Percentiles rank a stretch among this genome's conserved stretches.
Conservation (phyloP, 1,284 basidiomycete species). For the Sporisorium sorghi region DNA sequence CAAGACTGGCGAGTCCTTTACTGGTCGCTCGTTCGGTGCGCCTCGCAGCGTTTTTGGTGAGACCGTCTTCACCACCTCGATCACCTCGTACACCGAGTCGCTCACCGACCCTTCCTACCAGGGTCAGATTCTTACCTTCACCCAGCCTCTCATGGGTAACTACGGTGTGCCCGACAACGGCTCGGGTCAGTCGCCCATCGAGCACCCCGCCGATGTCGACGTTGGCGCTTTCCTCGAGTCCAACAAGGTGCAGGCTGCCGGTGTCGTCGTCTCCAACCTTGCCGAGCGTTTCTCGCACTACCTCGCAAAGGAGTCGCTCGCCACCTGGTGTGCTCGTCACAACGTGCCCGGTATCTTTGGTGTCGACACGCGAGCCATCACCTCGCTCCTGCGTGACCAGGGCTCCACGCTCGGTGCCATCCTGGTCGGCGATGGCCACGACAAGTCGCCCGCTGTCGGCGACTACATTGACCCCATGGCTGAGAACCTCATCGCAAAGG, state of each 20-base stretch:
- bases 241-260: constrained; percentile 87
- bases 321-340: constrained; percentile 91
- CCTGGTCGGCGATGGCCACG: constrained; percentile 81
- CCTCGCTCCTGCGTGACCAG: constrained; percentile 90
- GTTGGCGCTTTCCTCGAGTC: constrained; percentile 79
- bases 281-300: constrained; percentile 96
- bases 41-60: constrained; percentile 90
- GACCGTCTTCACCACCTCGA: constrained; percentile 98
- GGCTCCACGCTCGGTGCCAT: constrained; percentile 95
- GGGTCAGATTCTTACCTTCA: constrained; percentile 97
- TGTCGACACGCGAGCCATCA: constrained; percentile 97
- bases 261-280: constrained; percentile 92
- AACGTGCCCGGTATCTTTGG: constrained; percentile 93
- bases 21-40: constrained; percentile 88
- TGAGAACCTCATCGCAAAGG: constrained; percentile 93
- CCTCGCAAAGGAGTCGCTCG: constrained; percentile 89
- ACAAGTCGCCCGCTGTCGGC: constrained; percentile 72
- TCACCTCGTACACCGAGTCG: constrained; percentile 98
- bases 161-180: constrained; percentile 91
- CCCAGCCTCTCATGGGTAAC: constrained; percentile 97
- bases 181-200: constrained; percentile 63
- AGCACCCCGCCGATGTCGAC: constrained; percentile 74
- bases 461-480: constrained; percentile 83
- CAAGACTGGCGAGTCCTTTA: constrained; percentile 91
- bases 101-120: constrained; percentile 99